These are phyloP conservation scores for Linum usitatissimum DNA, from an alignment of 345 rosid genomes.

Conservation along the genomic window DNA sequence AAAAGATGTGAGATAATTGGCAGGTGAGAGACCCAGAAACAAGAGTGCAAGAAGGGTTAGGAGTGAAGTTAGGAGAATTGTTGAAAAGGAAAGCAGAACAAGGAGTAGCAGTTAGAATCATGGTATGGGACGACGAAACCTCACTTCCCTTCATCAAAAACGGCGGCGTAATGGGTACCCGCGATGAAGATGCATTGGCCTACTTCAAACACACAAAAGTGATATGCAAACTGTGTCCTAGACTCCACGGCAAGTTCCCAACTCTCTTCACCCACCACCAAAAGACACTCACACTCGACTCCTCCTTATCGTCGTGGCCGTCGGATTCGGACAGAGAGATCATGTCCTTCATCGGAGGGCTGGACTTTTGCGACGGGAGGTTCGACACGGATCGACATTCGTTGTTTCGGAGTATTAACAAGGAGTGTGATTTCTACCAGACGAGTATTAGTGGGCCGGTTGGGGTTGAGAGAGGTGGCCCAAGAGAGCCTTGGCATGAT, in stretches of 20 bases:
- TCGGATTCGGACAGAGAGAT: constrained; percentile 48
- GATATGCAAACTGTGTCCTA: constrained; percentile 55
- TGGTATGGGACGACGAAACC: constrained; percentile 85
- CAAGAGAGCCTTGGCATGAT: constrained; percentile 94
- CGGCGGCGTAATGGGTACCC: constrained; percentile 69
- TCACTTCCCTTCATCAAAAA: constrained; percentile 67
- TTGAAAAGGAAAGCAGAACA: constrained; percentile 60
- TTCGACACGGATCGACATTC: constrained; percentile 82
- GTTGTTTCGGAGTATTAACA: constrained; percentile 49
- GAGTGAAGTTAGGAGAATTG: constrained; percentile 63
- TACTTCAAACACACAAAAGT: constrained; percentile 62
- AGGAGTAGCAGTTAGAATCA: constrained; percentile 79
- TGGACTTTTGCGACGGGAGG: constrained; percentile 75
- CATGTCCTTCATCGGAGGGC: constrained; percentile 72
- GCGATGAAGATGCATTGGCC: constrained; percentile 50
- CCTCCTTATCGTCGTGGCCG: constrained; percentile 17
- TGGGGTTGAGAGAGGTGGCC: constrained; percentile 66
- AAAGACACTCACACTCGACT: constrained; percentile 61
- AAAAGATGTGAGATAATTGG: neutral
- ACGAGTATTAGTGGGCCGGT: constrained; percentile 59
- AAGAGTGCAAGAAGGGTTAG: constrained; percentile 46
- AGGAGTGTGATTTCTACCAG: constrained; percentile 54
- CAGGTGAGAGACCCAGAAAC: constrained; percentile 63
- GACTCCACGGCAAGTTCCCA: constrained; percentile 58
- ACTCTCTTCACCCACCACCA: constrained; percentile 82